Percentiles rank a stretch among this genome's conserved stretches.
These are phyloP conservation scores for Botrytis elliptica DNA, from an alignment of 2,329 filamentous ascomycete species.

Conservation along the genomic window DNA sequence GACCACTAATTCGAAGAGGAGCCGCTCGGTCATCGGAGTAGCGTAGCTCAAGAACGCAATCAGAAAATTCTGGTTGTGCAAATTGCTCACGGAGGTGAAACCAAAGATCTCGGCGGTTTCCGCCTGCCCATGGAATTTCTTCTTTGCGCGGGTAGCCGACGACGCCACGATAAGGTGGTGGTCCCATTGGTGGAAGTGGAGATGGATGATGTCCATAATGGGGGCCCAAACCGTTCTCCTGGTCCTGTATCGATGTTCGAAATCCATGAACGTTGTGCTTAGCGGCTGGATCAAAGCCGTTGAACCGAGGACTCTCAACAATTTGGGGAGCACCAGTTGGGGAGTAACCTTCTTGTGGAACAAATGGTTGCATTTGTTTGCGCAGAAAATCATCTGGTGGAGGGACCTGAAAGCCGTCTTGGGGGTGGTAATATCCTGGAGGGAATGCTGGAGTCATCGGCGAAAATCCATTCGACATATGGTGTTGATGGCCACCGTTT, in stretches of 20 bases:
- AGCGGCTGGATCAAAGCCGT: conserved; percentile 51
- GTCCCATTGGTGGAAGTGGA: conserved; percentile 43
- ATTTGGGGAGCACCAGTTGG: conserved; percentile 37
- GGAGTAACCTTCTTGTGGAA: conserved; percentile 40
- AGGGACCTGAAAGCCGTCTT: conserved; percentile 30
- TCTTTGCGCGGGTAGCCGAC: conserved; percentile 24
- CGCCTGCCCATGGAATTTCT: conserved; percentile 33
- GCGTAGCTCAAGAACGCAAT: conserved; percentile 49
- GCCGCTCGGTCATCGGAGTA: conserved; percentile 44
- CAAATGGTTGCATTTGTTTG: conserved; percentile 37
- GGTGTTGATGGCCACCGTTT: conserved; percentile 33
- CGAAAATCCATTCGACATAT: conserved; percentile 35
- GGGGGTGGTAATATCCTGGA: conserved; percentile 31
- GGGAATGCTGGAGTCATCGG: conserved; percentile 33
- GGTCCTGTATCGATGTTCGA: conserved; percentile 53
- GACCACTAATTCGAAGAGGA: conserved; percentile 50
- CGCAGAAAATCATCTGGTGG: conserved; percentile 31
- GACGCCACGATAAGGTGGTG: conserved; percentile 12
- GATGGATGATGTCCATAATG: conserved; percentile 43
- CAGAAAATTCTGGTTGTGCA: conserved; percentile 44
- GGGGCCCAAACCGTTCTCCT: conserved; percentile 34
- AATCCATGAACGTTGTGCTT: conserved; percentile 63
- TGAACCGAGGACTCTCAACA: conserved; percentile 29
- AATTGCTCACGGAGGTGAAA: conserved; percentile 45
- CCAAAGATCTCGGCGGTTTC: conserved; percentile 42